These are phyloP conservation scores for Fragaria vesca DNA, from an alignment of 306 rosid genomes.

Conservation along the genomic window DNA sequence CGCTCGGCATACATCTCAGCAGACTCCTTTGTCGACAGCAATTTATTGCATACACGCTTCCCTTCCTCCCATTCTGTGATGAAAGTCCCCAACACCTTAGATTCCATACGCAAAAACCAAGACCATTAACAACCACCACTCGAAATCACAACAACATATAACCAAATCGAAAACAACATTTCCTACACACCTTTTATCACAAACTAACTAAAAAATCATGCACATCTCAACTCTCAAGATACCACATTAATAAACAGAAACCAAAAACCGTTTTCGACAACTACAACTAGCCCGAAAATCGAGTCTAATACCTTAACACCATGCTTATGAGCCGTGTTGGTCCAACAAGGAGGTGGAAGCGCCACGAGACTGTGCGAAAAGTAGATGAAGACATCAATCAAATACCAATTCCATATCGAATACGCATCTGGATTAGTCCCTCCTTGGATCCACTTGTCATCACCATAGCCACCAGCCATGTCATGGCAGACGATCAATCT, in stretches of 20 bases:
- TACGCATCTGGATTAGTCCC: slow-evolving; percentile 75
- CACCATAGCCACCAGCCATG: slow-evolving; percentile 78
- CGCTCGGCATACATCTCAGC: slow-evolving; percentile 80
- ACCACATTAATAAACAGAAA: not conserved
- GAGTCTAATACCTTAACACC: slow-evolving; percentile 70
- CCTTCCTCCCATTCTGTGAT: slow-evolving; percentile 85
- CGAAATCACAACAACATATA: not conserved
- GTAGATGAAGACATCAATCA: slow-evolving; percentile 84
- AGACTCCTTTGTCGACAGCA: slow-evolving; percentile 69
- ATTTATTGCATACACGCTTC: slow-evolving; percentile 41
- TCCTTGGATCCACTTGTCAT: slow-evolving; percentile 93
- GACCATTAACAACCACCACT: slow-evolving; percentile 3
- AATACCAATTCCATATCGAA: slow-evolving; percentile 84
- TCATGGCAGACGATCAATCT: slow-evolving; percentile 88
- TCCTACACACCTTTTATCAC: not conserved
- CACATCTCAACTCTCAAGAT: not conserved
- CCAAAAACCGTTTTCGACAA: not conserved
- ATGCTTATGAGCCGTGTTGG: slow-evolving; percentile 69
- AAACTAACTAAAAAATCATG: not conserved
- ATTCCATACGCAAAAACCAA: slow-evolving; percentile 19
- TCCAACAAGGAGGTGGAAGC: slow-evolving; percentile 94
- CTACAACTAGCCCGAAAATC: not conserved
- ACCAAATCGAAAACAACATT: not conserved
- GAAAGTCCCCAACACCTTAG: slow-evolving; percentile 91
- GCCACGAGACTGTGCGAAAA: slow-evolving; percentile 79